Base-by-base conservation (phyloP, 2,329 filamentous ascomycete genomes). In the Polytolypa hystricis region DNA sequence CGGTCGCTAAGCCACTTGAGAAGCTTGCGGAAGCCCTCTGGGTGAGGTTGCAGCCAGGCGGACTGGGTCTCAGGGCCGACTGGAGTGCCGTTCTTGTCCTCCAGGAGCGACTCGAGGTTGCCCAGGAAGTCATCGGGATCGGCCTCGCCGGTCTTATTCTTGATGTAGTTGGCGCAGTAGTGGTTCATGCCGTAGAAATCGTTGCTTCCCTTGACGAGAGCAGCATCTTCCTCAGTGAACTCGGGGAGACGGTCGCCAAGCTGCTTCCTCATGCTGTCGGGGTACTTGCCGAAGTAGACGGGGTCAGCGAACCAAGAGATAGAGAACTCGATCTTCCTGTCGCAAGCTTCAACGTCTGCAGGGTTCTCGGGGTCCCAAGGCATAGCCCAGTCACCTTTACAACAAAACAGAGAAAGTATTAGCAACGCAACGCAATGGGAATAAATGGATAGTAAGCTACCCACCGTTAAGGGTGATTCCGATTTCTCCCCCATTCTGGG, bases 141-240 rank as follows among this genome's bases (percentile, higher is more conserved):
- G 0, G 82, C 63, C 32, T 70, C 63, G 5, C 70, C 71, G 5
- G 72, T 69, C 52, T 76, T 74, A 62, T 87, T 79, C 57, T 77
- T 79, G 64, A 93, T 78, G 64, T 83, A 93, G 69, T 91, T 84
- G 53, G 84, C 81, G 34, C 83, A 87, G 68, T 93, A 93, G 69
- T 86, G 81, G 68, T 93, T 93, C 83, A 89, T 89, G 58, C 84
- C 85, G 60, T 93, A 93, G 62, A 93, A 93, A 66, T 93, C 85
- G 58, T 91, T 91, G 55, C 79, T 84, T n/a, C 82, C 84, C 52
- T 80, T 70, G 30, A 93, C 77, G n/a, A 91, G 67, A 2, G 73
- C 74, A 16, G 67, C 59, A 54, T 93, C 84, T 47, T 84, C 81
- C 0, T 70, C 60, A 0, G 81, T 85, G 58, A 83, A 91, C 30